Conservation (phyloP, 371 early-diverging fungal genomes). For the Mortierella polycephala region DNA sequence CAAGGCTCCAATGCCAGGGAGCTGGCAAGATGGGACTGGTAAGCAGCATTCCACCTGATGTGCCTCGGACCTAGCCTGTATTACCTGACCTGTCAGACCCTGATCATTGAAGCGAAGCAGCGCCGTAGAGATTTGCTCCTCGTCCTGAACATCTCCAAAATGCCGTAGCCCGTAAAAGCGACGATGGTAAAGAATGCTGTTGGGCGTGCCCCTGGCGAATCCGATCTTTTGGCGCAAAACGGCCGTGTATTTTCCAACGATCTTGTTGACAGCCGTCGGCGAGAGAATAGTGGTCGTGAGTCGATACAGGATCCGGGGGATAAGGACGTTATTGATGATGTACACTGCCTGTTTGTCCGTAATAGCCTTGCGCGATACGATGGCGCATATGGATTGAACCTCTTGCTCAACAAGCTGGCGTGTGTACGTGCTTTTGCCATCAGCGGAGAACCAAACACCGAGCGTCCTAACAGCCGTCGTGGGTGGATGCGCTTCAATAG, state of each 20-base stretch:
- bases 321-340: constrained; percentile 26
- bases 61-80: not conserved
- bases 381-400: not conserved
- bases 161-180: constrained; percentile 15
- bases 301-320: constrained; percentile 20
- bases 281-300: not conserved
- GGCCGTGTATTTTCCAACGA: constrained; percentile 3
- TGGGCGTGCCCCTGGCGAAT: not conserved
- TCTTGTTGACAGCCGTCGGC: not conserved
- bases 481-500: not conserved
- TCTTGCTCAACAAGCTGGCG: constrained; percentile 1
- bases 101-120: constrained; percentile 16
- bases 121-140: constrained; percentile 26
- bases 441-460: constrained; percentile 23
- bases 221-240: not conserved
- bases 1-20: not conserved
- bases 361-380: constrained; percentile 3
- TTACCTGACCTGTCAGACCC: constrained; percentile 14
- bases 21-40: not conserved
- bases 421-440: constrained; percentile 3
- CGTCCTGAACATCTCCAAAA: constrained; percentile 16
- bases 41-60: constrained; percentile 9
- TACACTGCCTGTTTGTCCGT: constrained; percentile 30
- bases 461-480: constrained; percentile 5
- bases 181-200: constrained; percentile 23